A percentile compares a stretch with the other conserved stretches of the same genome.
phyloP scores from a whole-genome alignment of 208 protist genomes.

The Trypanosoma grayi region DNA sequence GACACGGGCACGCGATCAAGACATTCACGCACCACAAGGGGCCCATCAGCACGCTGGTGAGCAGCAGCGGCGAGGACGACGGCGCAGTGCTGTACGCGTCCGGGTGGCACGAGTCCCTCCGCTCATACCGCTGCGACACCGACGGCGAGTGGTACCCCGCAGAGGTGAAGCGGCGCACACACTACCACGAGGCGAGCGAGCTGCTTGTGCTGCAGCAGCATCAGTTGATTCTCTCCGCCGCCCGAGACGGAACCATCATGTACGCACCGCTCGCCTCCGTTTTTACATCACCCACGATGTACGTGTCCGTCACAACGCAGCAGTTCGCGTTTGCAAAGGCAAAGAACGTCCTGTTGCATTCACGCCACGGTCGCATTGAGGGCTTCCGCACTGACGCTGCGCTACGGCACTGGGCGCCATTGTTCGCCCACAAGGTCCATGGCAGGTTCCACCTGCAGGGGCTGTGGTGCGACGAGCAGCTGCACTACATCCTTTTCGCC shows the following conservation, averaged over 20 bases:
- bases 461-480: slow-evolving; percentile 64
- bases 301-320: slow-evolving; percentile 62
- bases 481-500: slow-evolving; percentile 68
- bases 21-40: slow-evolving; percentile 86
- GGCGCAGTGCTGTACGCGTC: slow-evolving; percentile 64
- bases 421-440: slow-evolving; percentile 66
- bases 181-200: slow-evolving; percentile 86
- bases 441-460: slow-evolving; percentile 68
- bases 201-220: slow-evolving; percentile 41
- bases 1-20: slow-evolving; percentile 55
- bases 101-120: slow-evolving; percentile 88
- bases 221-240: slow-evolving; percentile 73
- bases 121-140: slow-evolving; percentile 39
- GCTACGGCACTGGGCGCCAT: slow-evolving; percentile 50
- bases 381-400: slow-evolving; percentile 55
- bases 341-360: slow-evolving; percentile 63
- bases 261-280: slow-evolving; percentile 53
- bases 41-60: slow-evolving; percentile 53
- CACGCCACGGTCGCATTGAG: slow-evolving; percentile 70
- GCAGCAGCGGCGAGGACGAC: slow-evolving; percentile 1
- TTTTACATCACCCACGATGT: slow-evolving; percentile 75
- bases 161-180: slow-evolving; percentile 88
- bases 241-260: slow-evolving; percentile 80
- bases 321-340: slow-evolving; percentile 59
- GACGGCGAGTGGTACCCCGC: slow-evolving; percentile 73